Percentiles rank a stretch among this genome's conserved stretches.
phyloP scores from a whole-genome alignment of 2,329 filamentous ascomycete genomes.

The Berkeleyomyces basicola region DNA sequence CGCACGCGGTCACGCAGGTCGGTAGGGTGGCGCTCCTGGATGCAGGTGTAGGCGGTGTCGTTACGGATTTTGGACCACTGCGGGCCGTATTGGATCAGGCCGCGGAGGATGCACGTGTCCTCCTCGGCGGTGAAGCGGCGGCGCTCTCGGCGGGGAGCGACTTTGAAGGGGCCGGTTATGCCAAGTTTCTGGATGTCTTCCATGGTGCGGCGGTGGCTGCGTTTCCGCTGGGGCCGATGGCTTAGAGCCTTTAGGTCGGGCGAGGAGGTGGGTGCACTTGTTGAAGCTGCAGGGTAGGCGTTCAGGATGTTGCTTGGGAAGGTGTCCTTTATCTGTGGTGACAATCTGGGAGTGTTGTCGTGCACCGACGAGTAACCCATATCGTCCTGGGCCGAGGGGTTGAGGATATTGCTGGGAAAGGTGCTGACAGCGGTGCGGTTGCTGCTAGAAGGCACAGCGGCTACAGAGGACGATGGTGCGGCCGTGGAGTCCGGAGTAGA shows the following conservation, averaged over 20 bases:
- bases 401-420: constrained; percentile 8
- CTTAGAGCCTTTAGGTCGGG: constrained; percentile 21
- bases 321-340: not conserved
- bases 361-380: not conserved
- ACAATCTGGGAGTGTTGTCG: constrained; percentile 1
- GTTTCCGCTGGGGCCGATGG: constrained; percentile 29
- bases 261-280: constrained; percentile 14
- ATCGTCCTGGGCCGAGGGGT: constrained; percentile 9
- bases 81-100: constrained; percentile 42
- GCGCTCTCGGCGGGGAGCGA: constrained; percentile 42
- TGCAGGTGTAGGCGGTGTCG: constrained; percentile 40
- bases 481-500: not conserved
- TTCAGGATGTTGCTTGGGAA: constrained; percentile 15
- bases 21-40: constrained; percentile 38
- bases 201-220: constrained; percentile 38
- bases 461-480: not conserved
- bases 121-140: constrained; percentile 46
- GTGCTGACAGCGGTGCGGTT: not conserved
- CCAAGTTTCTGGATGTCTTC: constrained; percentile 40
- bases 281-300: constrained; percentile 17
- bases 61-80: constrained; percentile 51
- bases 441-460: not conserved
- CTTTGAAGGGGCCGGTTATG: constrained; percentile 45
- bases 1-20: constrained; percentile 46
- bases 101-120: constrained; percentile 43